Evolutionary conservation across 495 filamentous ascomycete genomes (phyloP).

Genomic region (Aspergillus campestris): DNA sequence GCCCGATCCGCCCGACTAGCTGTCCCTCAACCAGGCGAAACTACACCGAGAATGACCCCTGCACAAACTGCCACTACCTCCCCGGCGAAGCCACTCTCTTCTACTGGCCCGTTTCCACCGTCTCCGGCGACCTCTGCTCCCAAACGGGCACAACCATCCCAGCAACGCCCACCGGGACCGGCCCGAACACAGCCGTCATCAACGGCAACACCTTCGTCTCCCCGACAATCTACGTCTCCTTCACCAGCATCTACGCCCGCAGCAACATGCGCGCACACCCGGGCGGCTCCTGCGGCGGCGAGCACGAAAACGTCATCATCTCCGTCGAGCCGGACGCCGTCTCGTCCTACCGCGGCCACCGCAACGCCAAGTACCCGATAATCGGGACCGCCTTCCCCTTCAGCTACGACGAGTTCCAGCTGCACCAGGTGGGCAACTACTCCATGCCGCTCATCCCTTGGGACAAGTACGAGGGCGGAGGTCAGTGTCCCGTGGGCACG

Average conservation of each 20-base stretch:
- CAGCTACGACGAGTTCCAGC: slow-evolving; percentile 17
- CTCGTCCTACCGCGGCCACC: slow-evolving; percentile 13
- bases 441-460: slow-evolving; percentile 16
- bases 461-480: slow-evolving; percentile 16
- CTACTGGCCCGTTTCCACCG: slow-evolving; percentile 21
- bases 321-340: slow-evolving; percentile 9
- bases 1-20: slow-evolving; percentile 9
- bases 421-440: slow-evolving; percentile 13
- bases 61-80: slow-evolving; percentile 17
- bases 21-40: slow-evolving; percentile 8
- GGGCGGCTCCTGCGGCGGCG: slow-evolving; percentile 13
- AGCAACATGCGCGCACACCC: slow-evolving; percentile 14
- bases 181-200: slow-evolving; percentile 17
- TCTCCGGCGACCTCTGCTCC: slow-evolving; percentile 15
- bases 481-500: slow-evolving; percentile 12
- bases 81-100: slow-evolving; percentile 21
- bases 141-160: slow-evolving; percentile 17
- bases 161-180: slow-evolving; percentile 5
- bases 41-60: slow-evolving; percentile 14
- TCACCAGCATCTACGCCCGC: slow-evolving; percentile 18
- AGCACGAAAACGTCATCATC: slow-evolving; percentile 13
- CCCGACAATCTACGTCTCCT: slow-evolving; percentile 18
- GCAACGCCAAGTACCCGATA: slow-evolving; percentile 15
- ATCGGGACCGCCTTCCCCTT: slow-evolving; percentile 18
- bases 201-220: slow-evolving; percentile 16